Percentiles rank a stretch among this genome's conserved stretches.
Evolutionary conservation across 1,139 yeast genomes (phyloP).

Genomic region (Yamadazyma siamensis): DNA sequence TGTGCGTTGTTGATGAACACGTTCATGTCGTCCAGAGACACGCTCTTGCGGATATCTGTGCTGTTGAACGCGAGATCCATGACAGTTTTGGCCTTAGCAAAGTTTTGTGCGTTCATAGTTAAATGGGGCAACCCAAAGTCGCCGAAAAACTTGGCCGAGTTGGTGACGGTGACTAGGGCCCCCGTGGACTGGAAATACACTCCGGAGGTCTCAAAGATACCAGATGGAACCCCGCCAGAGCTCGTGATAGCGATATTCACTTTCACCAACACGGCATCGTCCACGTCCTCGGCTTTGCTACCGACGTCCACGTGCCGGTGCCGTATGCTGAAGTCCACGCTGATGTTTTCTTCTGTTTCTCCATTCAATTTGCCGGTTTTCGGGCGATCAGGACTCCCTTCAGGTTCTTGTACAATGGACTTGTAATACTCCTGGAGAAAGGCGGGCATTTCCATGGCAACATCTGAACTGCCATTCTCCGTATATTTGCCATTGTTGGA

Average conservation of each 20-base stretch:
- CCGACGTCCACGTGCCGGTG: neutral
- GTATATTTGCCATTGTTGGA: too few relatives aligned
- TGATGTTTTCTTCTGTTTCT: conserved; percentile 2
- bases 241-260: conserved; percentile 30
- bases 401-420: conserved; percentile 21
- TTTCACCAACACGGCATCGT: conserved; percentile 31
- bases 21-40: conserved; percentile 39
- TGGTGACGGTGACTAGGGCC: conserved; percentile 57
- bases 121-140: conserved; percentile 58
- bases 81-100: conserved; percentile 34
- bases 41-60: conserved; percentile 32
- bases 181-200: conserved; percentile 73
- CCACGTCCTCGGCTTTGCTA: conserved; percentile 13
- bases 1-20: conserved; percentile 31
- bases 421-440: conserved; percentile 39
- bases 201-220: conserved; percentile 53
- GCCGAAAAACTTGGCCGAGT: conserved; percentile 74
- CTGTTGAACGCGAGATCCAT: conserved; percentile 40
- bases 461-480: too few relatives aligned
- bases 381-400: conserved; percentile 16
- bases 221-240: conserved; percentile 39
- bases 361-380: conserved; percentile 3
- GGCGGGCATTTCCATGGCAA: conserved; percentile 34
- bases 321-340: conserved; percentile 1
- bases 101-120: conserved; percentile 40